Percentiles rank a stretch among this genome's conserved stretches.
Conservation (phyloP, 2,329 filamentous ascomycete species). For the Bipolaris bicolor region DNA sequence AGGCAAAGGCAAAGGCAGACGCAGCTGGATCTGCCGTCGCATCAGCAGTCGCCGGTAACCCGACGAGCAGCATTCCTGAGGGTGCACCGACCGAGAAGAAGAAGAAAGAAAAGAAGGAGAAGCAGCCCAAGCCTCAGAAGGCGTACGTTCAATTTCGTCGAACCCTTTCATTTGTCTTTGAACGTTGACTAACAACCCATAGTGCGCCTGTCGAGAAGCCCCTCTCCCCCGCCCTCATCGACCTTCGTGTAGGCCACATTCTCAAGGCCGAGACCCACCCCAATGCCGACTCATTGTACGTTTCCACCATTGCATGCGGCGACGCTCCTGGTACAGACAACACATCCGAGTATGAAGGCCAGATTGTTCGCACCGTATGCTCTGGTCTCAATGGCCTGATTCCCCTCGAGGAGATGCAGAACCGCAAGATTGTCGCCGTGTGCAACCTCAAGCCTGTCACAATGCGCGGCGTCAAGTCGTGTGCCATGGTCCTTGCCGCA, state of each 20-base stretch:
- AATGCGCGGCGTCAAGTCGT: conserved; percentile 87
- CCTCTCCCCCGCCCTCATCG: conserved; percentile 83
- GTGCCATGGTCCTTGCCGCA: conserved; percentile 92
- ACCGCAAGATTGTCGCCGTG: conserved; percentile 91
- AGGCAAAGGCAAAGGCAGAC: conserved; percentile 60
- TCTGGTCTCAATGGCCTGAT: conserved; percentile 93
- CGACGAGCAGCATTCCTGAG: conserved; percentile 44
- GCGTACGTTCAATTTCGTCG: conserved; percentile 31
- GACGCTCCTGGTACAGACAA: conserved; percentile 86
- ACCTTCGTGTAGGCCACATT: conserved; percentile 95
- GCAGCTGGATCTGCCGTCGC: conserved; percentile 59
- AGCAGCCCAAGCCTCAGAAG: conserved; percentile 75
- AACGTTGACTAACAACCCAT: conserved; percentile 20
- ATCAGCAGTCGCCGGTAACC: conserved; percentile 54
- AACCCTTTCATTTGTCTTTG: background rate
- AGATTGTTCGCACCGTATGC: conserved; percentile 93
- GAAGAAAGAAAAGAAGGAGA: conserved; percentile 90
- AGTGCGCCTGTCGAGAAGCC: conserved; percentile 70
- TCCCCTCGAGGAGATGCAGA: conserved; percentile 94
- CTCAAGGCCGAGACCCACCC: conserved; percentile 95
- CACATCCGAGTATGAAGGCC: conserved; percentile 88
- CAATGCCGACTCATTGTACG: conserved; percentile 93
- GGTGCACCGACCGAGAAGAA: conserved; percentile 56
- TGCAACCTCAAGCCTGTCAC: conserved; percentile 99
- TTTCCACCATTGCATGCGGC: conserved; percentile 93